Percentiles rank a stretch among this genome's conserved stretches.
Conservation (phyloP, 2,329 filamentous ascomycete genomes). For the Hirsutella minnesotensis region DNA sequence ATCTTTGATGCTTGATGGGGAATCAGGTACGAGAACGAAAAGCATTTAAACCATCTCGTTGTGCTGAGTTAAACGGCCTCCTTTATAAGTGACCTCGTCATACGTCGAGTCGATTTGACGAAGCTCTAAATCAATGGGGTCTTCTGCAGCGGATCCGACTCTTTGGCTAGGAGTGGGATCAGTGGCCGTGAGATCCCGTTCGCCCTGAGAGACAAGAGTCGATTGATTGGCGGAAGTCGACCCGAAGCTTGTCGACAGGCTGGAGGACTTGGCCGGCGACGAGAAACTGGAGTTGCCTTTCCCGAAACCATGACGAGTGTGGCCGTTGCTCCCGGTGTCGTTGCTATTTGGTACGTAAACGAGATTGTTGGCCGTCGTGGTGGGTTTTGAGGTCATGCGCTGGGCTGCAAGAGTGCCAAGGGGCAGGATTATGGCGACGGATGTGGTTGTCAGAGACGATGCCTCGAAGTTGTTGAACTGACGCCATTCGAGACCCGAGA, state of each 20-base stretch:
- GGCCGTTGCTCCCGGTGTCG: background rate
- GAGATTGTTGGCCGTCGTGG: slow-evolving; percentile 5
- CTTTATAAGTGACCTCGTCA: too few species aligned
- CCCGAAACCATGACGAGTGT: background rate
- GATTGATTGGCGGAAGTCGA: slow-evolving; percentile 9
- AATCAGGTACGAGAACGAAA: too few species aligned
- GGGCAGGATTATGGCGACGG: slow-evolving; percentile 38
- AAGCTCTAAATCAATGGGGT: slow-evolving; percentile 21
- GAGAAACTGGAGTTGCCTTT: slow-evolving; percentile 1
- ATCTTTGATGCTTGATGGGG: too few species aligned
- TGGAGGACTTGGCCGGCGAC: slow-evolving; percentile 7
- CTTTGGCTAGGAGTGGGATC: background rate
- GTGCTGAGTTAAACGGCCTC: slow-evolving; percentile 11
- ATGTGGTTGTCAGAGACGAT: slow-evolving; percentile 35
- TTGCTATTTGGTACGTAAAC: slow-evolving; percentile 4
- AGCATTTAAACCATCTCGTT: slow-evolving; percentile 18
- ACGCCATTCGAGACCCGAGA: slow-evolving; percentile 34
- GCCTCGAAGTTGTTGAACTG: slow-evolving; percentile 32
- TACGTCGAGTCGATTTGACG: slow-evolving; percentile 14
- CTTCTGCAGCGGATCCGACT: slow-evolving; percentile 3
- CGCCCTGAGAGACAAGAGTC: background rate
- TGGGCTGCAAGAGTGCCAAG: slow-evolving; percentile 40
- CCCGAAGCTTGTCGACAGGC: slow-evolving; percentile 8
- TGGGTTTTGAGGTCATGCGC: slow-evolving; percentile 21
- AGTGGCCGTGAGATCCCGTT: background rate